Conservation (phyloP, 306 rosid genomes). For the Arachis stenosperma region DNA sequence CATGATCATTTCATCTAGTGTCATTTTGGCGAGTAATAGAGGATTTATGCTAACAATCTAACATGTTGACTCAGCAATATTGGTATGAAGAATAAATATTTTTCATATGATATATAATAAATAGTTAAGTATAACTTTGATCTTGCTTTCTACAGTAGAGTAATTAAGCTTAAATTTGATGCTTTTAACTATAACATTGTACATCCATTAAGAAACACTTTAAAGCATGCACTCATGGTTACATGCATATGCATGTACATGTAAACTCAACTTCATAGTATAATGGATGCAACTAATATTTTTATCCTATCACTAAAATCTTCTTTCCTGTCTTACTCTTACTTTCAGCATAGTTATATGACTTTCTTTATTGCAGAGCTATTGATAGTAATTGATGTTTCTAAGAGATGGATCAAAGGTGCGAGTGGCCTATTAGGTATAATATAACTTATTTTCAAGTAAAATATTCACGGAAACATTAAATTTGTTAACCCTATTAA, state of each 20-base stretch:
- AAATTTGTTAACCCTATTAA: slow-evolving; percentile 36
- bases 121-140: neutral
- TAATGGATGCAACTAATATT: slow-evolving; percentile 9
- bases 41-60: neutral
- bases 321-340: slow-evolving; percentile 4
- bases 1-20: slow-evolving; percentile 13
- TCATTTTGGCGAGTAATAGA: slow-evolving; percentile 7
- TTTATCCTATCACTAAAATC: slow-evolving; percentile 22
- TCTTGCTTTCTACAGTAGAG: slow-evolving; percentile 1
- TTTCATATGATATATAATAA: neutral
- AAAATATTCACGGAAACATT: slow-evolving; percentile 27
- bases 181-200: slow-evolving; percentile 10
- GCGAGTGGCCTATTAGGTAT: slow-evolving; percentile 89
- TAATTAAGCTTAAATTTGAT: neutral
- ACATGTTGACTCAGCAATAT: slow-evolving; percentile 11
- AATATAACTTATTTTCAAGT: slow-evolving; percentile 25
- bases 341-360: slow-evolving; percentile 29
- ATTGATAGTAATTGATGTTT: slow-evolving; percentile 51
- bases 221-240: slow-evolving; percentile 9
- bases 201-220: slow-evolving; percentile 11
- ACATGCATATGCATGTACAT: slow-evolving; percentile 2
- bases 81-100: neutral
- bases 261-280: neutral
- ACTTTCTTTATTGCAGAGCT: slow-evolving; percentile 65
- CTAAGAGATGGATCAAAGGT: slow-evolving; percentile 67